These are phyloP conservation scores for Kockiozyma suomiensis DNA, from an alignment of 805 yeast genomes.

Conservation along the genomic window DNA sequence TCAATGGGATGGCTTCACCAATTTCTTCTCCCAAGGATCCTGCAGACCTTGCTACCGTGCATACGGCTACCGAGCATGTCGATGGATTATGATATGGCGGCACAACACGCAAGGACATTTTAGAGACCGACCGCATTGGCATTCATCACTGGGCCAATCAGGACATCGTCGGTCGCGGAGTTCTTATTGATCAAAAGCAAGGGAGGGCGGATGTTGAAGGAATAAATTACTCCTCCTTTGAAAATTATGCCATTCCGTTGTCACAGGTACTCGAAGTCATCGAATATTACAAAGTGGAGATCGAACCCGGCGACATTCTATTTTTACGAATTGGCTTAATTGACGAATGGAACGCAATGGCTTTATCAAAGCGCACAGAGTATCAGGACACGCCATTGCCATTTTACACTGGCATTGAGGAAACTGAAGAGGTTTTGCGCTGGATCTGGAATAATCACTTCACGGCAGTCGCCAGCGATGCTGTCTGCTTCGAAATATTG, in stretches of 20 bases:
- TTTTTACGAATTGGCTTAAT: conserved; percentile 38
- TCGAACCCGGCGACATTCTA: conserved; percentile 38
- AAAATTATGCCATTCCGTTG: no score
- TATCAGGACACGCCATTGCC: conserved; percentile 29
- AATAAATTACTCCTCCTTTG: conserved; percentile 31
- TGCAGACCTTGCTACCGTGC: conserved; percentile 14
- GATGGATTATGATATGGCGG: conserved; percentile 35
- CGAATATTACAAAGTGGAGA: conserved; percentile 24
- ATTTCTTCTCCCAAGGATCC: conserved; percentile 15
- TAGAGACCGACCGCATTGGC: conserved; percentile 27
- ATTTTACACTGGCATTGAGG: conserved; percentile 35
- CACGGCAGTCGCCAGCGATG: conserved; percentile 38
- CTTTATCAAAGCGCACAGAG: conserved; percentile 17
- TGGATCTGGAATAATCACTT: conserved; percentile 40
- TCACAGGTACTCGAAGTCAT: no score
- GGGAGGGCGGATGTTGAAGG: conserved; percentile 35
- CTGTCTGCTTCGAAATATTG: conserved; percentile 36
- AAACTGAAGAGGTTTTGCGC: conserved; percentile 35
- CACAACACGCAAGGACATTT: conserved; percentile 29
- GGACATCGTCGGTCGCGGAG: conserved; percentile 40
- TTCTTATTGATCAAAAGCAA: conserved; percentile 38
- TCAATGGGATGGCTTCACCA: conserved; percentile 40
- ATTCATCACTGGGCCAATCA: conserved; percentile 37
- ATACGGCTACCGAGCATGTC: conserved; percentile 25
- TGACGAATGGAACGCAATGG: conserved; percentile 38